Percentiles rank a stretch among this genome's conserved stretches.
Evolutionary conservation across 495 filamentous ascomycete species (phyloP).

Genomic region (Darksidea phi): DNA sequence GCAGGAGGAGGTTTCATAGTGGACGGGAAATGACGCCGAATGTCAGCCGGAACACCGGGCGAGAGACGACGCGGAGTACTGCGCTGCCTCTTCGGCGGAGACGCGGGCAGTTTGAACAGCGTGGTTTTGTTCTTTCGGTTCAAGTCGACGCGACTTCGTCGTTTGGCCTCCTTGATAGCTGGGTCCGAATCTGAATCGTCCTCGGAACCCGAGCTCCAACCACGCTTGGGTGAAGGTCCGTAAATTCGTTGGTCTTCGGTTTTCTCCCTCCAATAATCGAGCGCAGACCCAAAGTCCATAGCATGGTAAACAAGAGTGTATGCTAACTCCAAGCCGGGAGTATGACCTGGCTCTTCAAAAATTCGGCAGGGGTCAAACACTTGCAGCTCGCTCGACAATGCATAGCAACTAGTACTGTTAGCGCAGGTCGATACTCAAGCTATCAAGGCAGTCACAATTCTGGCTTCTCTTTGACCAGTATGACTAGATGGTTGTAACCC

Average conservation of each 20-base stretch:
- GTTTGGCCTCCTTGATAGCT: neutral
- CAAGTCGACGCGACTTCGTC: neutral
- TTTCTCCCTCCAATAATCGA: neutral
- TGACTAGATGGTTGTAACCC: neutral
- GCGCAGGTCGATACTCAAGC: neutral
- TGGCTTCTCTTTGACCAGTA: neutral
- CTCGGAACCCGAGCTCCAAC: no score
- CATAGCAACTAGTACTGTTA: neutral
- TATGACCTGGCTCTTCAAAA: neutral
- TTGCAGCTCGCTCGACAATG: neutral
- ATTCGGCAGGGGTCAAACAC: neutral
- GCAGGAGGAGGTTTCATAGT: no score
- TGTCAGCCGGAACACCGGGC: neutral
- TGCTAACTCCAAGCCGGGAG: neutral
- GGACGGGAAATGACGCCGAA: no score
- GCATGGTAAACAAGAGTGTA: neutral
- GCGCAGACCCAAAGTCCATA: neutral
- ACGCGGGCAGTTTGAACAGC: neutral
- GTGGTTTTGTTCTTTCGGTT: neutral
- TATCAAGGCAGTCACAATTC: neutral
- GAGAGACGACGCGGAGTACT: neutral
- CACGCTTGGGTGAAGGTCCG: no score
- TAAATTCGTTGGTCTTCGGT: no score
- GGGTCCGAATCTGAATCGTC: neutral
- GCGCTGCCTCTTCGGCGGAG: neutral